phyloP scores from a whole-genome alignment of 2,329 filamentous ascomycete genomes.

The Diaporthe destruens region DNA sequence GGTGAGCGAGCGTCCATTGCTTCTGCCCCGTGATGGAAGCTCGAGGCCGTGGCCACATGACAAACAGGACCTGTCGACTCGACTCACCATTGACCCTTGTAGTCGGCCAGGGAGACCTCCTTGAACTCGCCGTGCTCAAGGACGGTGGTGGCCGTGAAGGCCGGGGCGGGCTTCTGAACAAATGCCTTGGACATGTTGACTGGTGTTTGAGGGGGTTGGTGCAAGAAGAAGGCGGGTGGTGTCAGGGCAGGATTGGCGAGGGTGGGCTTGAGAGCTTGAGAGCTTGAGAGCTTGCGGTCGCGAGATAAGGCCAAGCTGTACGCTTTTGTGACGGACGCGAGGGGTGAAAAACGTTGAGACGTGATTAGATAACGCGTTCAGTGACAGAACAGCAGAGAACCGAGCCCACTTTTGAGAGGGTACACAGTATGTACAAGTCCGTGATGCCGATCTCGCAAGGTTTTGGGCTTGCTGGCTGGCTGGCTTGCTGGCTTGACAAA shows the following conservation, averaged over 20 bases:
- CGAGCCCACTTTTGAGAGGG: constrained; percentile 29
- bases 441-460: constrained; percentile 30
- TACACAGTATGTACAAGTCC: constrained; percentile 2
- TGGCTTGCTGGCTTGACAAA: background rate
- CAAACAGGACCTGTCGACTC: too few relatives aligned
- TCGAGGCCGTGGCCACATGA: background rate
- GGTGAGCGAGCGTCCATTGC: constrained; percentile 35
- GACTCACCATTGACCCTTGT: constrained; percentile 60
- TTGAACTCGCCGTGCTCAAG: constrained; percentile 63
- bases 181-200: constrained; percentile 58
- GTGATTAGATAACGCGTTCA: constrained; percentile 34
- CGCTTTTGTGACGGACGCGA: constrained; percentile 28
- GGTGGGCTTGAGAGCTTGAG: background rate
- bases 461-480: too few relatives aligned
- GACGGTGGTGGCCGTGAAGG: constrained; percentile 63
- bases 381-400: constrained; percentile 34
- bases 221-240: background rate
- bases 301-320: constrained; percentile 28
- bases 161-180: constrained; percentile 62
- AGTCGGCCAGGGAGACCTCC: constrained; percentile 60
- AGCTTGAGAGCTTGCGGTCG: background rate
- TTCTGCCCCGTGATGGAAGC: background rate
- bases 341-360: constrained; percentile 36
- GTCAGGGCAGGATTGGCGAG: constrained; percentile 8
- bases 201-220: background rate